Percentiles rank a stretch among this genome's conserved stretches.
Conservation (phyloP, 164 flowering plant genomes). For the Nymphaea thermarum region DNA sequence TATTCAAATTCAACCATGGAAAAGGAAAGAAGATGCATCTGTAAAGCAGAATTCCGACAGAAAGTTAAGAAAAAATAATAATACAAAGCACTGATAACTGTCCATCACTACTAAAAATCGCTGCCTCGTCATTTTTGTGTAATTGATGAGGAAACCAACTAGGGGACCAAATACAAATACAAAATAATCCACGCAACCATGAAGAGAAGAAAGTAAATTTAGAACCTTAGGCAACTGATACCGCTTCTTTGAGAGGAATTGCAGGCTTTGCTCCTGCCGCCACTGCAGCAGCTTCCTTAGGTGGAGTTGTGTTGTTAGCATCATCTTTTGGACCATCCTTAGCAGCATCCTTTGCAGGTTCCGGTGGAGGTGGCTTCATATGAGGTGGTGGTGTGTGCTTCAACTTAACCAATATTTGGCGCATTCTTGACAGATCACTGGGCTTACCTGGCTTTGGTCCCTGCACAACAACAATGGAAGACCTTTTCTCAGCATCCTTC, state of each 20-base stretch:
- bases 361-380: slow-evolving; percentile 35
- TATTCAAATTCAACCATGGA: no score
- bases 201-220: no score
- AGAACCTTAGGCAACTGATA: not conserved
- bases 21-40: no score
- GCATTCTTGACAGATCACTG: slow-evolving; percentile 82
- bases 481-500: slow-evolving; percentile 82
- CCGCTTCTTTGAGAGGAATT: not conserved
- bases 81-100: no score
- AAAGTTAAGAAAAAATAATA: no score
- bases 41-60: no score
- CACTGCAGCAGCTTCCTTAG: not conserved
- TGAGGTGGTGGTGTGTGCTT: slow-evolving; percentile 89
- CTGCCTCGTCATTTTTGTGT: no score
- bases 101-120: no score
- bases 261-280: not conserved
- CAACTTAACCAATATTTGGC: slow-evolving; percentile 72
- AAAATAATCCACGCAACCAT: no score
- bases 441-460: slow-evolving; percentile 97
- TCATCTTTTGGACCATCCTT: slow-evolving; percentile 6
- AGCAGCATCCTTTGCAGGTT: not conserved
- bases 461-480: slow-evolving; percentile 63
- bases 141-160: no score
- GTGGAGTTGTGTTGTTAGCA: not conserved
- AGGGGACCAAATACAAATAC: no score